These are phyloP conservation scores for Lyophyllum atratum DNA, from an alignment of 768 basidiomycete genomes.

Conservation along the genomic window DNA sequence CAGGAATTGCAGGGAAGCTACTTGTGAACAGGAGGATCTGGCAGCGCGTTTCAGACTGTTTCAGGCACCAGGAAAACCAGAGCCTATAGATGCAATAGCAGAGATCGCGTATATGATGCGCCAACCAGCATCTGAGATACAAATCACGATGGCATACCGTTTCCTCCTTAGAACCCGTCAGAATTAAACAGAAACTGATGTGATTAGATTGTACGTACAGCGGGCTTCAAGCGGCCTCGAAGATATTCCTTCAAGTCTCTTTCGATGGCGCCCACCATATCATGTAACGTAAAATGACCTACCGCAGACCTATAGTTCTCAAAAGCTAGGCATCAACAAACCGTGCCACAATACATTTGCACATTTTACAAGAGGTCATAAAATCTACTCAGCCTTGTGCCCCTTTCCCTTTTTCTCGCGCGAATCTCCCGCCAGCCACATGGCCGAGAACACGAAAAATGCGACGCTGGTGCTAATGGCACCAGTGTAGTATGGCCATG, in stretches of 20 bases:
- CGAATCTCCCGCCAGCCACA: constrained; percentile 89
- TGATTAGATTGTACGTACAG: background rate
- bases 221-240: too few species aligned
- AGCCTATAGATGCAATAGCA: too few species aligned
- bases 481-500: constrained; percentile 94
- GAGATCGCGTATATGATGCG: too few species aligned
- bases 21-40: too few species aligned
- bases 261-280: background rate
- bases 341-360: constrained; percentile 11
- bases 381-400: constrained; percentile 42
- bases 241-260: too few species aligned
- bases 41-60: too few species aligned
- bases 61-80: too few species aligned
- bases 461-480: constrained; percentile 86
- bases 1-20: too few species aligned
- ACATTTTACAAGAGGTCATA: constrained; percentile 10
- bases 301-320: background rate
- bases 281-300: background rate
- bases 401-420: constrained; percentile 56
- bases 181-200: too few species aligned
- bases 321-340: background rate
- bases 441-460: constrained; percentile 81
- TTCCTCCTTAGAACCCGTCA: too few species aligned
- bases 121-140: too few species aligned
- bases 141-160: too few species aligned